These are phyloP conservation scores for Lecanicillium sp. DNA, from an alignment of 2,329 filamentous ascomycete genomes.

Conservation along the genomic window DNA sequence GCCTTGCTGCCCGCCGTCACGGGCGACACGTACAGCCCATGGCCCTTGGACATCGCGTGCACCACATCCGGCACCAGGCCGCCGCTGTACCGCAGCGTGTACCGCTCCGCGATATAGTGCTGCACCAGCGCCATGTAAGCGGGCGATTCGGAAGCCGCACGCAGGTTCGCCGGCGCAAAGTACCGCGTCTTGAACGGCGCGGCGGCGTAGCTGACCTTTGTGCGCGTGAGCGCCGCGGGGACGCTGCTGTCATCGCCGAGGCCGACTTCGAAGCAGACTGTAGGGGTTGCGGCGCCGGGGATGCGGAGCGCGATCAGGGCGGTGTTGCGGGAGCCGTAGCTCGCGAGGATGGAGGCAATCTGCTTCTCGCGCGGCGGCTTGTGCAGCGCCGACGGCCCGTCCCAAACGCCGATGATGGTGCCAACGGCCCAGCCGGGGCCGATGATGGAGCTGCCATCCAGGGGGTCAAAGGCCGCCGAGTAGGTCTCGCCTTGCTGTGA, in stretches of 20 bases:
- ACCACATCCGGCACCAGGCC: conserved; percentile 57
- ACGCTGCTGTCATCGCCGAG: conserved; percentile 24
- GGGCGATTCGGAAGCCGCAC: conserved; percentile 46
- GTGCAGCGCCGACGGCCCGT: conserved; percentile 38
- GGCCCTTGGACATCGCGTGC: conserved; percentile 54
- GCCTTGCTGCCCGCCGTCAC: conserved; percentile 45
- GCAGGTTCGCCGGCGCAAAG: conserved; percentile 57
- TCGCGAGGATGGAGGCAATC: conserved; percentile 45
- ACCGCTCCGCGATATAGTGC: conserved; percentile 44
- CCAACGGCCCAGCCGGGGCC: conserved; percentile 53
- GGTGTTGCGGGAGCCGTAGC: conserved; percentile 49
- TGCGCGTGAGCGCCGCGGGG: conserved; percentile 35
- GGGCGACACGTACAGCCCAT: conserved; percentile 55
- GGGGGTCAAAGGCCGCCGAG: conserved; percentile 56
- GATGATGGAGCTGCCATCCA: conserved; percentile 58
- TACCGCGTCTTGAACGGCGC: conserved; percentile 45
- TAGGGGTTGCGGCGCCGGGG: conserved; percentile 25
- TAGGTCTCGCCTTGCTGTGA: conserved; percentile 37
- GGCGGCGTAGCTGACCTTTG: conserved; percentile 31
- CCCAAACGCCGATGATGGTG: conserved; percentile 56
- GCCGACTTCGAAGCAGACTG: conserved; percentile 47
- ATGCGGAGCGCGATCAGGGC: conserved; percentile 49
- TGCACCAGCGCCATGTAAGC: conserved; percentile 44
- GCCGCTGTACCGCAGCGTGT: conserved; percentile 55
- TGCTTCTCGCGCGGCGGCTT: conserved; percentile 35